Base-by-base conservation (phyloP, 1,284 basidiomycete species). In the Xerocomus amazonicus region DNA sequence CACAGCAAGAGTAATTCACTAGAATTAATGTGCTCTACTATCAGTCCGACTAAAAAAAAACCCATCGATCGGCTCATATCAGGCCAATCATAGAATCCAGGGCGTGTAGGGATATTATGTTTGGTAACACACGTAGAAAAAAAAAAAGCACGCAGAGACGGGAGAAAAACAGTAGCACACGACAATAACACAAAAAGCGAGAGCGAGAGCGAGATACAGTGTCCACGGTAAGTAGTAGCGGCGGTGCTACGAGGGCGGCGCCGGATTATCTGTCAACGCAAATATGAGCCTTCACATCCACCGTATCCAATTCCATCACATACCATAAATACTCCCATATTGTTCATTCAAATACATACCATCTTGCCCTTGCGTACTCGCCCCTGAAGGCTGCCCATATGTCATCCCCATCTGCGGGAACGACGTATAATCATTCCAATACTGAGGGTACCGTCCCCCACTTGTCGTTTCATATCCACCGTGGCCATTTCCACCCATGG, bases 341-440 rank as follows among this genome's bases (percentile, higher is more conserved):
- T 55, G 52, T 13, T 50, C 57, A 28, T 29, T 47, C 43, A 68
- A 28, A 53, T 64, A 65, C 33, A 64, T 19, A 9, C 51, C 56
- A 4, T 55, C 58, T 17, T 66, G 64, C 7, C 46, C 54, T 16
- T 53, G 63, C 34, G 50, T 46, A 17, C 54, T 29, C n/a, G 48
- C 50, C 2, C 50, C 49, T 10, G 60, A 44, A 9, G 48, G 3
- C 26, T 59, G 62, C 4, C 40, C 55, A 53, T 74, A 81, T 16
- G 75, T 65, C 51, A 77, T 63, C 44, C 75, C 77, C 61, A 81
- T 71, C 65, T 81, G 80, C 3, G 75, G 71, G 59, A 80, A 74
- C 10, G 80, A 69, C 28, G 79, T 76, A 57, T 78, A 81, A 56
- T 84, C 81, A 55, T 72, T 80, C 82, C 82, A 84, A 57, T 73